These are phyloP conservation scores for Cyclocybe cylindracea DNA, from an alignment of 768 basidiomycete genomes.

Conservation along the genomic window DNA sequence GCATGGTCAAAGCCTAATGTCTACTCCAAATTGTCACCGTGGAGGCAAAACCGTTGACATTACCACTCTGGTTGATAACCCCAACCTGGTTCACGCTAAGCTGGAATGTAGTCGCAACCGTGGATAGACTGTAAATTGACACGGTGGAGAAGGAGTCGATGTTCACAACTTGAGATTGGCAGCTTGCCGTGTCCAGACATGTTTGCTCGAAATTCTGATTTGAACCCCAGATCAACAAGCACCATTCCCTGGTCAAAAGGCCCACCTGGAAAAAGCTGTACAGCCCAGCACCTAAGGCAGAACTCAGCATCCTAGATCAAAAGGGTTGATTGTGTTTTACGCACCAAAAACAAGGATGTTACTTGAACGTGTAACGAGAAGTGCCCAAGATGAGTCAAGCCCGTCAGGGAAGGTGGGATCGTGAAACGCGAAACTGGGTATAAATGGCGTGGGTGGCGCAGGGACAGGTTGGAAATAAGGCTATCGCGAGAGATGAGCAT, in stretches of 20 bases:
- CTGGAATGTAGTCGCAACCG: constrained; percentile 55
- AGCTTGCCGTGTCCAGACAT: constrained; percentile 46
- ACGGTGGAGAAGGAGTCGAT: constrained; percentile 52
- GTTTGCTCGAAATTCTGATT: constrained; percentile 51
- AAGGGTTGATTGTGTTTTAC: constrained; percentile 4
- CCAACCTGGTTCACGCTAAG: constrained; percentile 51
- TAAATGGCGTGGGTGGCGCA: constrained; percentile 57
- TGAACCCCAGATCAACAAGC: not conserved
- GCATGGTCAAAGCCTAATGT: not conserved
- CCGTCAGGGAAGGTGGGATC: constrained; percentile 50
- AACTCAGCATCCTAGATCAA: not conserved
- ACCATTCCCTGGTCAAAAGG: not conserved
- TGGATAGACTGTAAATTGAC: constrained; percentile 58
- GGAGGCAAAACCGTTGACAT: constrained; percentile 57
- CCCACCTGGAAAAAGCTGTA: constrained; percentile 69
- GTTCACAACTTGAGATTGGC: constrained; percentile 59
- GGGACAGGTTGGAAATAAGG: constrained; percentile 71
- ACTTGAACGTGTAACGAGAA: constrained; percentile 50
- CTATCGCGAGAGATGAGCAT: constrained; percentile 29
- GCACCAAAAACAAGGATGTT: constrained; percentile 66
- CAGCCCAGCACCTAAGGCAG: constrained; percentile 52
- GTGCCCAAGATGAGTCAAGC: constrained; percentile 48
- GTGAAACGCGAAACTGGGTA: constrained; percentile 39
- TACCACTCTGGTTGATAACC: constrained; percentile 47
- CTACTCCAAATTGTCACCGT: constrained; percentile 54